phyloP scores from a whole-genome alignment of 495 filamentous ascomycete genomes.

The Penicillium waksmanii region DNA sequence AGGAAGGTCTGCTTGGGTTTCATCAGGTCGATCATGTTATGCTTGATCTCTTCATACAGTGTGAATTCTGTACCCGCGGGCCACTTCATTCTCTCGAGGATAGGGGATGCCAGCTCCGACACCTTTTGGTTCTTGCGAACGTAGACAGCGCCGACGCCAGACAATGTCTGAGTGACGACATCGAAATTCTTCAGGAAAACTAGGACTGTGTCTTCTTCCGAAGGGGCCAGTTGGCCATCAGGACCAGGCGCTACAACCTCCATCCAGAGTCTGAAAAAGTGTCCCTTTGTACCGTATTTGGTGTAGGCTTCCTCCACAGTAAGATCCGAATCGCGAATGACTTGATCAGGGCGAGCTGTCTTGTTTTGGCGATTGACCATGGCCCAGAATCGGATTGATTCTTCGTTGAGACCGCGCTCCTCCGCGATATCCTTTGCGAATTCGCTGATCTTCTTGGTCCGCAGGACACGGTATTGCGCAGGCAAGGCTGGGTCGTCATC shows the following conservation, averaged over 20 bases:
- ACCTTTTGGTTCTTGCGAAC: slow-evolving; percentile 86
- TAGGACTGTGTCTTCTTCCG: slow-evolving; percentile 71
- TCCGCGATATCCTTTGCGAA: slow-evolving; percentile 69
- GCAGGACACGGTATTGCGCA: slow-evolving; percentile 67
- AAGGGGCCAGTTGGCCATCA: slow-evolving; percentile 64
- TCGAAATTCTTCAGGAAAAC: slow-evolving; percentile 95
- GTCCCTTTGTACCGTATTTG: slow-evolving; percentile 69
- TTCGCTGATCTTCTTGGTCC: slow-evolving; percentile 72
- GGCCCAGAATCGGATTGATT: slow-evolving; percentile 80
- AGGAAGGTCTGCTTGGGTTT: slow-evolving; percentile 87
- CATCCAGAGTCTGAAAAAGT: slow-evolving; percentile 81
- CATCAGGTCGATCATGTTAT: slow-evolving; percentile 93
- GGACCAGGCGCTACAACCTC: slow-evolving; percentile 70
- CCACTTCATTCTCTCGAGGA: slow-evolving; percentile 88
- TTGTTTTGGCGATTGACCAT: slow-evolving; percentile 99
- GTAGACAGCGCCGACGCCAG: slow-evolving; percentile 79
- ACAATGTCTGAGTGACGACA: slow-evolving; percentile 69
- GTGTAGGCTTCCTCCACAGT: slow-evolving; percentile 79
- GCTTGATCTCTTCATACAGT: slow-evolving; percentile 98
- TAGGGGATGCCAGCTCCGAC: slow-evolving; percentile 77
- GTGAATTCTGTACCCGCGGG: slow-evolving; percentile 60
- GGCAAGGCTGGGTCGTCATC: slow-evolving; percentile 61
- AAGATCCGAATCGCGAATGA: slow-evolving; percentile 74
- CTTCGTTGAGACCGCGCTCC: slow-evolving; percentile 61
- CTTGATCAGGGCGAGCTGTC: slow-evolving; percentile 86